Conservation (phyloP, 805 yeast genomes). For the Cyberlindnera misumaiensis region DNA sequence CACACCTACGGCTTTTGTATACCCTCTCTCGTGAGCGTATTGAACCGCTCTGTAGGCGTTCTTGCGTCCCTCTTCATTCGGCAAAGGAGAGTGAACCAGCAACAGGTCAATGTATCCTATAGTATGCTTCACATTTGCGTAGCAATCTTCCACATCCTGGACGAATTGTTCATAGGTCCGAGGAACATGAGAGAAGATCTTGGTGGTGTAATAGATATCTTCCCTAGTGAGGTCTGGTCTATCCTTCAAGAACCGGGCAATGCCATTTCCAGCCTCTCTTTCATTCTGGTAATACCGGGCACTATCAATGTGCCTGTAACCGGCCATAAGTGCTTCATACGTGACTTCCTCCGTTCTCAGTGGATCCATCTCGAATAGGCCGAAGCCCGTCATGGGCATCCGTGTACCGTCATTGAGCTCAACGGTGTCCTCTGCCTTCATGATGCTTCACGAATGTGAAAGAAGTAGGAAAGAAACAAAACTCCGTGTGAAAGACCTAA, state of each 20-base stretch:
- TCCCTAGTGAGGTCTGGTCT: constrained; percentile 15
- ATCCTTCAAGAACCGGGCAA: constrained; percentile 17
- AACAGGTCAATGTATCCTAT: constrained; percentile 65
- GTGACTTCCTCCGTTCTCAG: constrained; percentile 14
- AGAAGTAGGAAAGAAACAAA: no score
- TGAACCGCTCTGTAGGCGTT: constrained; percentile 71
- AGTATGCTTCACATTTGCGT: constrained; percentile 37
- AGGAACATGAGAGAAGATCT: constrained; percentile 11
- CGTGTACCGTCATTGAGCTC: constrained; percentile 14
- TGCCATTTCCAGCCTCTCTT: constrained; percentile 16
- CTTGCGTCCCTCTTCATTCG: constrained; percentile 40
- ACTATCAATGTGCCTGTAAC: constrained; percentile 22
- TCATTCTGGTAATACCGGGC: constrained; percentile 18
- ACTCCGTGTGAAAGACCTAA: no score
- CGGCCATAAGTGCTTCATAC: constrained; percentile 18
- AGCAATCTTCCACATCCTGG: constrained; percentile 43
- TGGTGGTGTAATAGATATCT: constrained; percentile 21
- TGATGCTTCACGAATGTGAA: no score
- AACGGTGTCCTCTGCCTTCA: no score
- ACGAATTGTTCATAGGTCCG: constrained; percentile 7
- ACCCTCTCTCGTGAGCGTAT: constrained; percentile 56
- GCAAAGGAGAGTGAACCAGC: constrained; percentile 59
- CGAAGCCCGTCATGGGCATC: constrained; percentile 22
- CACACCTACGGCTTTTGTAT: constrained; percentile 65
- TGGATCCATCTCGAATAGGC: constrained; percentile 19